Evolutionary conservation across 257 asterid genomes (phyloP), one percentile per base, ranked within the genome.

Genomic region (Solanum etuberosum): DNA sequence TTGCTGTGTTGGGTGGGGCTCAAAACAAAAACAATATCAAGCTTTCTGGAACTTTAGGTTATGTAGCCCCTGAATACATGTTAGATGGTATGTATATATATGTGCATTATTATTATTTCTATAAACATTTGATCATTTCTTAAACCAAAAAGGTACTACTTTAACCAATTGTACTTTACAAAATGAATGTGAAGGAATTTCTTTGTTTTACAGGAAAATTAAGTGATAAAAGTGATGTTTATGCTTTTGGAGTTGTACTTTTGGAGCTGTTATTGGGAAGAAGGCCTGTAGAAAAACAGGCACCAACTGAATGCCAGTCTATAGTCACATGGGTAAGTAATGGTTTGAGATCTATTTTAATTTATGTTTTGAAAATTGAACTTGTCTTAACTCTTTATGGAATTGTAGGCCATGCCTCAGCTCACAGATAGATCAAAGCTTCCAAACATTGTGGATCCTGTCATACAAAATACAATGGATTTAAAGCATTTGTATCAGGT

Each of bases 31-130:
- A 83, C 86, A 90, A 91, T 54, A 86, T 93, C 88, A 93, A 94
- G 94, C 92, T 92, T 67, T 94, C 98, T 54, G 98, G 98, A 86
- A 94, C 98, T 27, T 48, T 94, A 86, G 98, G 97, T 76, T 94
- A 94, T 91, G 97, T 94, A 31, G 98, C 98, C 74, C 98, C 98
- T 12, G 98, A 94, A 86, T 94, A 94, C 85, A 91, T 94, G 65
- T 90, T 94, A 90, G 94, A 94, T 85, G 98, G 98, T 94, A 87
- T 48, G 98, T 93, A 87, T n/a, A n/a, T n/a, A n/a, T n/a, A n/a
- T n/a, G n/a, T 54, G 93, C 67, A 72, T 83, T 77, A 67, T 61
- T 40, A 54, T 43, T n/a, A n/a, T n/a, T n/a, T n/a, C n/a, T n/a
- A n/a, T n/a, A n/a, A n/a, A n/a, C n/a, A n/a, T n/a, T n/a, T n/a